Evolutionary conservation across 768 basidiomycete genomes (phyloP).

Genomic region (Tricholoma matsutake): DNA sequence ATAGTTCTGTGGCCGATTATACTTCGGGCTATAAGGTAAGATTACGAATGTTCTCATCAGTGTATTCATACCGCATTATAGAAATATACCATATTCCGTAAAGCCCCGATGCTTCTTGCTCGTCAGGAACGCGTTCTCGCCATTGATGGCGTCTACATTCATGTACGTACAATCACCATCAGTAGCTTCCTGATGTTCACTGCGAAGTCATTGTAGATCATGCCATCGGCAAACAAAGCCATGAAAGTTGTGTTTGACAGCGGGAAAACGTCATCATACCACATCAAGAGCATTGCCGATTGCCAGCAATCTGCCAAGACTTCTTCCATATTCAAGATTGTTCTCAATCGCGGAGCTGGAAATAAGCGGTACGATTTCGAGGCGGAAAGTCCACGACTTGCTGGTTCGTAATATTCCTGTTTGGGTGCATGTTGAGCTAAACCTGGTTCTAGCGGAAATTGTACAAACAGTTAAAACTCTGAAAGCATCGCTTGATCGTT

Average conservation of each 20-base stretch:
- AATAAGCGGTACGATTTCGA: slow-evolving; percentile 98
- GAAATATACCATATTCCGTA: slow-evolving; percentile 92
- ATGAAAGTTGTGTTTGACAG: slow-evolving; percentile 79
- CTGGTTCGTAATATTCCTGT: slow-evolving; percentile 48
- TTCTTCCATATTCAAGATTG: slow-evolving; percentile 83
- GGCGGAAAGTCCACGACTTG: slow-evolving; percentile 80
- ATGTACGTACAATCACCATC: slow-evolving; percentile 44
- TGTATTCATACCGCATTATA: slow-evolving; percentile 25
- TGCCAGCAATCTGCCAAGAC: slow-evolving; percentile 83
- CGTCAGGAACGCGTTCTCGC: slow-evolving; percentile 89
- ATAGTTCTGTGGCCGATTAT: slow-evolving; percentile 68
- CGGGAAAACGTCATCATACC: slow-evolving; percentile 89
- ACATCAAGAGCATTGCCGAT: slow-evolving; percentile 81
- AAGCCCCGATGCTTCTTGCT: slow-evolving; percentile 90
- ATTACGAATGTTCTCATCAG: not conserved
- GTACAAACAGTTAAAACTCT: slow-evolving; percentile 69
- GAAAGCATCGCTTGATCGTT: slow-evolving; percentile 61
- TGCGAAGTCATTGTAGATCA: slow-evolving; percentile 54
- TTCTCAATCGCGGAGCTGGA: slow-evolving; percentile 68
- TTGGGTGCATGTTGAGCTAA: slow-evolving; percentile 3
- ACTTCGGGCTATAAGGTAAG: slow-evolving; percentile 83
- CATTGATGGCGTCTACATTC: slow-evolving; percentile 93
- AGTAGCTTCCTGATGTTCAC: slow-evolving; percentile 6
- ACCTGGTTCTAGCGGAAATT: slow-evolving; percentile 55
- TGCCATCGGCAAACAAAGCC: slow-evolving; percentile 77